Conservation (phyloP, 2,329 filamentous ascomycete genomes). For the Trichoderma koningii region DNA sequence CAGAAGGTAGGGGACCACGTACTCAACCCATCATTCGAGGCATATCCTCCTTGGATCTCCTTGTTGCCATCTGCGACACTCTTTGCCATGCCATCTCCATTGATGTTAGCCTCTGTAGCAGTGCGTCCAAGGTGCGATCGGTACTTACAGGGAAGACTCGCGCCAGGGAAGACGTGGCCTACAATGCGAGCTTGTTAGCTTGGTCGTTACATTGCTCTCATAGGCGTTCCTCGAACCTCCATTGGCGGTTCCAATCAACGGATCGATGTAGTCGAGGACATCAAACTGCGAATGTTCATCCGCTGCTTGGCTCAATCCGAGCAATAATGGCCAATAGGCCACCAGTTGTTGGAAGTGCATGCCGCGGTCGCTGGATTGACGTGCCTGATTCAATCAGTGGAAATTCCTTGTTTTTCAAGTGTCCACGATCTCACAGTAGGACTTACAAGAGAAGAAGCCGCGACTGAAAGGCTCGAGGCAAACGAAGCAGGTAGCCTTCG, state of each 20-base stretch:
- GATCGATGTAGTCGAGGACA: constrained; percentile 50
- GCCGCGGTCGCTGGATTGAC: neutral
- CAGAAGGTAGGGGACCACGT: neutral
- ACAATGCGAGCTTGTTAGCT: neutral
- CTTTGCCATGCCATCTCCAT: constrained; percentile 37
- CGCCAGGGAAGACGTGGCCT: constrained; percentile 54
- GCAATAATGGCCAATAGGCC: constrained; percentile 21
- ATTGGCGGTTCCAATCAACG: constrained; percentile 61
- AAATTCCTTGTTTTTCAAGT: neutral
- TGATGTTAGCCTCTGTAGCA: neutral
- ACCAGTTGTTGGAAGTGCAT: constrained; percentile 23
- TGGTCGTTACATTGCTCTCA: no score
- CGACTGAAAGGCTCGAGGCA: neutral
- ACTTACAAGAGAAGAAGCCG: neutral
- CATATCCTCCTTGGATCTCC: constrained; percentile 53
- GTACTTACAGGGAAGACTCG: constrained; percentile 46
- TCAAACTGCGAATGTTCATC: constrained; percentile 14
- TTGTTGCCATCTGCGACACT: constrained; percentile 32
- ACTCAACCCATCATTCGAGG: constrained; percentile 44
- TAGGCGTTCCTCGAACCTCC: constrained; percentile 45
- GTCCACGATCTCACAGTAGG: no score
- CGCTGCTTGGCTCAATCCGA: constrained; percentile 21
- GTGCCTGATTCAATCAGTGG: neutral
- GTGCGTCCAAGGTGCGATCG: neutral
- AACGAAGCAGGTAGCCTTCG: neutral